Evolutionary conservation across 768 basidiomycete species (phyloP).

Genomic region (Termitomyces sp.): DNA sequence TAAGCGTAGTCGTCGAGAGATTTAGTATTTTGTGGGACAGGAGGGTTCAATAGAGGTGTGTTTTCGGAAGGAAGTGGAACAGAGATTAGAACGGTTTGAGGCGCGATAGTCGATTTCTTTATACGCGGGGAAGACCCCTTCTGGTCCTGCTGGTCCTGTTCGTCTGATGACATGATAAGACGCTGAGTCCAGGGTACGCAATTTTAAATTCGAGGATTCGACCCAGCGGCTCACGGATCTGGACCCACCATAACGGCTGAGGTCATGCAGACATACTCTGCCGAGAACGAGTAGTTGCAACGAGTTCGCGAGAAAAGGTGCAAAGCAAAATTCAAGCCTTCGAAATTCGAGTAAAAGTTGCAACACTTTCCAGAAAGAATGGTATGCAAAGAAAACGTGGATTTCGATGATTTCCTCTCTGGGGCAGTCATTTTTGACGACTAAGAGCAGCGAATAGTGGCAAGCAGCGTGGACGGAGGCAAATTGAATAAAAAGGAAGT

Average conservation of each 20-base stretch:
- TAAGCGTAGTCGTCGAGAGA: constrained; percentile 26
- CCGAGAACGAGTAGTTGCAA: background rate
- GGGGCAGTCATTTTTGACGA: background rate
- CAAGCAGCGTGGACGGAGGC: no score
- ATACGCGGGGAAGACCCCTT: constrained; percentile 4
- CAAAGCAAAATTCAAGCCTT: no score
- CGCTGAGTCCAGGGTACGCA: background rate
- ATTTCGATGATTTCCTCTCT: background rate
- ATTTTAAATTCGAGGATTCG: background rate
- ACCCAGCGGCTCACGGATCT: background rate
- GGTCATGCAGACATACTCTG: no score
- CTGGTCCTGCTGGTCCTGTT: background rate
- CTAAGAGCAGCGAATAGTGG: background rate
- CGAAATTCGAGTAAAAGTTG: no score
- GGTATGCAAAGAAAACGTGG: no score
- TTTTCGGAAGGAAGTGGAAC: constrained; percentile 34
- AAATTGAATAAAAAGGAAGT: no score
- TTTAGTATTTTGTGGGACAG: constrained; percentile 59
- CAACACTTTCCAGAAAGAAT: no score
- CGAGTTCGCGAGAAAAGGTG: no score
- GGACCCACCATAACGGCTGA: background rate
- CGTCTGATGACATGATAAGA: constrained; percentile 22
- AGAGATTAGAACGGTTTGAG: constrained; percentile 9
- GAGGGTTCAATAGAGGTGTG: constrained; percentile 56
- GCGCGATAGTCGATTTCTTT: constrained; percentile 8